phyloP scores from a whole-genome alignment of 768 basidiomycete species.

The Tricholoma saponaceum region DNA sequence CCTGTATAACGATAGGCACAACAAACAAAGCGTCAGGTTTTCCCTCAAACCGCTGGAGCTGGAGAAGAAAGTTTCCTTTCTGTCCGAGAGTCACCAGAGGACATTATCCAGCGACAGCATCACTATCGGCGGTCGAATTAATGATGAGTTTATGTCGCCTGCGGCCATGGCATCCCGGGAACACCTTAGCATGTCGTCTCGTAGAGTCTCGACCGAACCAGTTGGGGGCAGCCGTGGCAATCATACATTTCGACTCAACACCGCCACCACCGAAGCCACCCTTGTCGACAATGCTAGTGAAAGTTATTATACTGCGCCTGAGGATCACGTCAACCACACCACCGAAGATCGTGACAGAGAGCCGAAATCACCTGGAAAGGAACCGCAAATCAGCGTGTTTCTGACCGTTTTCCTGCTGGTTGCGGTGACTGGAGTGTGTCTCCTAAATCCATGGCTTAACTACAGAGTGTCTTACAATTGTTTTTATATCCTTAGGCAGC shows the following conservation, averaged over 20 bases:
- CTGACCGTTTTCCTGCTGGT: slow-evolving; percentile 53
- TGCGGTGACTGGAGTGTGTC: slow-evolving; percentile 48
- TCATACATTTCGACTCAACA: not conserved
- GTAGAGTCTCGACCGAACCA: not conserved
- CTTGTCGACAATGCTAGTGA: not conserved
- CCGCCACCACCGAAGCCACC: not conserved
- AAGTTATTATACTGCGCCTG: not conserved
- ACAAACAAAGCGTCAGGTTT: slow-evolving; percentile 38
- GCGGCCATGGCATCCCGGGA: not conserved
- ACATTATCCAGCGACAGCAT: not conserved
- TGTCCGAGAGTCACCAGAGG: not conserved
- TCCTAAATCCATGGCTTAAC: not conserved
- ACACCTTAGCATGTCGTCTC: not conserved
- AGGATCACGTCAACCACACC: not conserved
- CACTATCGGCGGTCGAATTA: not conserved
- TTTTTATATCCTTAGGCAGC: slow-evolving; percentile 35
- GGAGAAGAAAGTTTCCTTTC: not conserved
- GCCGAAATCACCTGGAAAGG: slow-evolving; percentile 16
- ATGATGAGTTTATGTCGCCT: not conserved
- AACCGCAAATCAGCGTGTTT: slow-evolving; percentile 55
- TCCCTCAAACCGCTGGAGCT: slow-evolving; percentile 12
- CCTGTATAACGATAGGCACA: slow-evolving; percentile 54
- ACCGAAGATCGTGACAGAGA: slow-evolving; percentile 7
- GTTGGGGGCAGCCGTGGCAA: not conserved
- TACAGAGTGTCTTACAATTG: not conserved